Conservation (phyloP, 352 stramenopile species). For the Globisporangium recalcitrans region DNA sequence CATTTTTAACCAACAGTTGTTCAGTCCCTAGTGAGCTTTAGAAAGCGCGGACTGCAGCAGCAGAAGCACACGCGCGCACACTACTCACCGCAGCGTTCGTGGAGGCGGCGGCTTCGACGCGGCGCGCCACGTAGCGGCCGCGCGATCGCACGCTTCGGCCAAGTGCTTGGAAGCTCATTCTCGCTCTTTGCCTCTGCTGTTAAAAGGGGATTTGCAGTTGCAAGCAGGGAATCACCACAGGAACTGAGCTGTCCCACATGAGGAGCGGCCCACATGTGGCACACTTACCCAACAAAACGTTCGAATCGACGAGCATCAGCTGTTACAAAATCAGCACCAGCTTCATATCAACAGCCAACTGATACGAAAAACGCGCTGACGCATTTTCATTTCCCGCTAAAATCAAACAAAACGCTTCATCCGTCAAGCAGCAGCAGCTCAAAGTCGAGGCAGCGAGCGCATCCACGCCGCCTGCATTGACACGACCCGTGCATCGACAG, state of each 20-base stretch:
- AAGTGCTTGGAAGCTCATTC: conserved; percentile 56
- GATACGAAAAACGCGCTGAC: not conserved
- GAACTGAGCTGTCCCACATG: not conserved
- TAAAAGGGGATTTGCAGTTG: conserved; percentile 11
- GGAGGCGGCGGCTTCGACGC: conserved; percentile 6
- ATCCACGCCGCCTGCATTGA: not conserved
- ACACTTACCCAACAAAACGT: not conserved
- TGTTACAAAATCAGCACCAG: too few relatives aligned
- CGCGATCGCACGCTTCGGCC: conserved; percentile 32
- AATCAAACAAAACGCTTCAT: not conserved
- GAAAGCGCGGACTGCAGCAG: not conserved
- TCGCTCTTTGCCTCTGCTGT: not conserved
- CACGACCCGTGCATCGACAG: not conserved
- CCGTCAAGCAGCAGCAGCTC: not conserved
- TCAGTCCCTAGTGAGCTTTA: not conserved
- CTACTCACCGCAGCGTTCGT: conserved; percentile 16
- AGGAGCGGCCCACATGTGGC: conserved; percentile 3
- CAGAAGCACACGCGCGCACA: not conserved
- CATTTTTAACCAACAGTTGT: not conserved
- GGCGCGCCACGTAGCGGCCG: conserved; percentile 28
- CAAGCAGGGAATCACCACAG: conserved; percentile 2
- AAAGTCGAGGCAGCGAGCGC: not conserved
- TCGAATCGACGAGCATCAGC: too few relatives aligned
- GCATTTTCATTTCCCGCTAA: not conserved
- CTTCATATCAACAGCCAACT: too few relatives aligned